Base-by-base conservation (phyloP, 2,329 filamentous ascomycete genomes). In the Phyllosticta citrichinensis region DNA sequence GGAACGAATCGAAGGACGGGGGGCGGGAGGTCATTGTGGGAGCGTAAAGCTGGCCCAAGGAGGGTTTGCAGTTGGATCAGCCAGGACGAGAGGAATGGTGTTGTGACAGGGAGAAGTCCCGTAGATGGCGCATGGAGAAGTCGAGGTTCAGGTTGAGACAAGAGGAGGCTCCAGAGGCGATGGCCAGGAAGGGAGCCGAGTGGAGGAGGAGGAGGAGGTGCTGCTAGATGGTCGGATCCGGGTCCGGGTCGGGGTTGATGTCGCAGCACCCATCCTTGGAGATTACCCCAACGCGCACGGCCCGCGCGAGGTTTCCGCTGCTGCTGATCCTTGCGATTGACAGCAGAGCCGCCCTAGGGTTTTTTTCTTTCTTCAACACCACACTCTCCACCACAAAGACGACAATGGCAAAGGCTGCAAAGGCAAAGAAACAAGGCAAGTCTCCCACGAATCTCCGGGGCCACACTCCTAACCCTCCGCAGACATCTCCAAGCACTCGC, bases 401-500 rank as follows among this genome's bases (percentile, higher is more conserved):
- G 9, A 54, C 33, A 50, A 59, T 61, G 57, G 57, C 57, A 6
- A 63, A 58, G 35, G 9, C 54, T 20, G 57, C 57, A 17, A 63
- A 58, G 27, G 9, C 54, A 17, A 54, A 56, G 59, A 62, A 30
- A 25, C 55, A 52, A 40, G 25, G 55, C 52, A 53, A 24, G 55
- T 27, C 14, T 14, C 27, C 20, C 4, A 8, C 50, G 5, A 4
- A 9, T 17, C 14, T 12, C 50, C 9, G 22, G 4, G n/a, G 22
- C 24, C 40, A 35, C 6, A 20, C 40, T 17, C 22, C 25, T 63
- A 19, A 33, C 20, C 24, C 19, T 20, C 14, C 19, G 6, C 69
- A 88, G 85, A 77, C 60, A 78, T 79, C 50, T 89, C 87, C 4
- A 74, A 84, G 62, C 87, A 87, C 76, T 92, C 89, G 58, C 87